A percentile compares a stretch with the other conserved stretches of the same genome.
phyloP scores from a whole-genome alignment of 2,329 filamentous ascomycete genomes.

The Cladosporium cucumerinum region DNA sequence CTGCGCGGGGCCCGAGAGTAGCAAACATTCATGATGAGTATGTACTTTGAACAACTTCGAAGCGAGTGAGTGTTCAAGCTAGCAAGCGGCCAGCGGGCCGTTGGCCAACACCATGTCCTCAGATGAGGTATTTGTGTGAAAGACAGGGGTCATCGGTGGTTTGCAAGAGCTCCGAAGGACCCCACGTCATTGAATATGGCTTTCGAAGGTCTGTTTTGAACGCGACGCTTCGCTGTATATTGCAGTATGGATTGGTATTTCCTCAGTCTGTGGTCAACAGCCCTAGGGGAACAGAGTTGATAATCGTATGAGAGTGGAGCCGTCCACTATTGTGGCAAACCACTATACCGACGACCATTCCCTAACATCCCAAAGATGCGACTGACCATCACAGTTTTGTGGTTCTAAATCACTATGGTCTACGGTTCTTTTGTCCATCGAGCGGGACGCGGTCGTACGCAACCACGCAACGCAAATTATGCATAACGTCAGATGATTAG shows the following conservation, averaged over 20 bases:
- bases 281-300: background rate
- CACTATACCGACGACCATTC: background rate
- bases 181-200: no score
- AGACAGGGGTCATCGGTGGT: background rate
- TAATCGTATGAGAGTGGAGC: background rate
- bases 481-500: background rate
- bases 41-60: background rate
- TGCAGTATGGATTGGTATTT: background rate
- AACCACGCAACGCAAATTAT: background rate
- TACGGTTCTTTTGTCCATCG: background rate
- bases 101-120: background rate
- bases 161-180: background rate
- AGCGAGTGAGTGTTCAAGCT: background rate
- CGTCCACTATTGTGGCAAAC: background rate
- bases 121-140: no score
- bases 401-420: background rate
- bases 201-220: no score
- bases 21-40: background rate
- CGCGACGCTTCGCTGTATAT: background rate
- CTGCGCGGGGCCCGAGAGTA: background rate
- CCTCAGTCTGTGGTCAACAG: background rate
- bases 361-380: background rate
- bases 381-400: background rate
- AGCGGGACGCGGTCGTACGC: no score
- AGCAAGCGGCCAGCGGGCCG: background rate